These are phyloP conservation scores for Apiospora pterosperma DNA, from an alignment of 2,329 filamentous ascomycete genomes.

Conservation along the genomic window DNA sequence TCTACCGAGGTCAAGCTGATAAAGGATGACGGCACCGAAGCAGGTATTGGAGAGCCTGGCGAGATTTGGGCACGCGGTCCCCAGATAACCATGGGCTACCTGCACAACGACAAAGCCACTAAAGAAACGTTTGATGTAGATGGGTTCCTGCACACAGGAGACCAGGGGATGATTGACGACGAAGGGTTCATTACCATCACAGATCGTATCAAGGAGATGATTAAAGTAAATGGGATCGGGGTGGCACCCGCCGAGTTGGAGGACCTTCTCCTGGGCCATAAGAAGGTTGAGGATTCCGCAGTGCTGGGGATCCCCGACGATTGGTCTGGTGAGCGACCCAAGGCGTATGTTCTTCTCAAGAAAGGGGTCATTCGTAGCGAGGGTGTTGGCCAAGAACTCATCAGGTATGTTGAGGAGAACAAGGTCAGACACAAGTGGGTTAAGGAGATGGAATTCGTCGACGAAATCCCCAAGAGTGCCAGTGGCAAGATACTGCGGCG, in stretches of 20 bases:
- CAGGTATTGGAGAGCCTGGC: conserved; percentile 65
- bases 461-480: conserved; percentile 60
- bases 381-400: conserved; percentile 39
- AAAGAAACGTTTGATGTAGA: conserved; percentile 70
- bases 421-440: conserved; percentile 59
- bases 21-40: conserved; percentile 66
- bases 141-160: conserved; percentile 79
- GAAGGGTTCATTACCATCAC: conserved; percentile 75
- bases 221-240: conserved; percentile 63
- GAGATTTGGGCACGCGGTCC: conserved; percentile 79
- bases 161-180: conserved; percentile 71
- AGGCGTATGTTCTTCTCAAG: conserved; percentile 62
- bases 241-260: conserved; percentile 83
- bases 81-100: conserved; percentile 75
- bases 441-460: conserved; percentile 52
- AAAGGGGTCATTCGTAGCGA: conserved; percentile 45
- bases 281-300: conserved; percentile 71
- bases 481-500: conserved; percentile 63
- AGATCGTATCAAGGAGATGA: conserved; percentile 61
- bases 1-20: conserved; percentile 64
- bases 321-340: conserved; percentile 61
- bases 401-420: conserved; percentile 50
- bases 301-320: conserved; percentile 70
- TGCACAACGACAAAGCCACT: conserved; percentile 82
- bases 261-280: conserved; percentile 72